Percentiles rank a stretch among this genome's conserved stretches.
phyloP scores from a whole-genome alignment of 2,329 filamentous ascomycete species.

The Zymoseptoria crescenta region DNA sequence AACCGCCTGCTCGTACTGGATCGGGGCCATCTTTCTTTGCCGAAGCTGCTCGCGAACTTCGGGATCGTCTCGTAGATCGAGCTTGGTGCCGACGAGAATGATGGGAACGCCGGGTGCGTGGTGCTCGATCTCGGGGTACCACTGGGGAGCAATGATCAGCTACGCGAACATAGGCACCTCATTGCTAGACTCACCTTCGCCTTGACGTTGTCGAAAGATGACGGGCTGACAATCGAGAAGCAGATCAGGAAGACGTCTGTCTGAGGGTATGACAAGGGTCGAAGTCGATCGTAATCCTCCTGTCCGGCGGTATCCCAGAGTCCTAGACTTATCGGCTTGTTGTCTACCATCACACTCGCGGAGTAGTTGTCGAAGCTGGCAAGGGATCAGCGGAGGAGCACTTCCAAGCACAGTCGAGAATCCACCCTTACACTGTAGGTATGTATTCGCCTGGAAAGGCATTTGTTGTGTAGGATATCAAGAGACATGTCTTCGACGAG shows the following conservation, averaged over 20 bases:
- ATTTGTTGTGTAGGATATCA: constrained; percentile 99
- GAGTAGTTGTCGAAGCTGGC: constrained; percentile 96
- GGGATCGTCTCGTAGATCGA: constrained; percentile 86
- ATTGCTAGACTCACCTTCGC: constrained; percentile 65
- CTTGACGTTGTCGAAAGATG: constrained; percentile 97
- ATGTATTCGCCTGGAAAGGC: constrained; percentile 99
- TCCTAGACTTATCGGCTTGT: constrained; percentile 92
- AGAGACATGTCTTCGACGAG: constrained; percentile 73
- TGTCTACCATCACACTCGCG: constrained; percentile 97
- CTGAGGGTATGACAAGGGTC: constrained; percentile 93
- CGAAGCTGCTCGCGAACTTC: constrained; percentile 73
- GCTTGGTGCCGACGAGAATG: constrained; percentile 93
- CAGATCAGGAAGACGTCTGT: constrained; percentile 98
- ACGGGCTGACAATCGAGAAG: constrained; percentile 95
- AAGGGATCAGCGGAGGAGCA: constrained; percentile 1
- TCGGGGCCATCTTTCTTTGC: constrained; percentile 93
- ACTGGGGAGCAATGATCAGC: constrained; percentile 47
- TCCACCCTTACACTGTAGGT: constrained; percentile 73
- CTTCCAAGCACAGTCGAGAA: neutral
- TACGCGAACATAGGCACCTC: neutral
- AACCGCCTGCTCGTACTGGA: constrained; percentile 86
- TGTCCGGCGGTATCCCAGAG: constrained; percentile 98
- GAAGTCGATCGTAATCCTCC: constrained; percentile 94
- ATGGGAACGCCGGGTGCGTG: constrained; percentile 93
- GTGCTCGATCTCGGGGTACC: constrained; percentile 96